Base-by-base conservation (phyloP, 352 stramenopile species). In the Phytophthora gonapodyides region DNA sequence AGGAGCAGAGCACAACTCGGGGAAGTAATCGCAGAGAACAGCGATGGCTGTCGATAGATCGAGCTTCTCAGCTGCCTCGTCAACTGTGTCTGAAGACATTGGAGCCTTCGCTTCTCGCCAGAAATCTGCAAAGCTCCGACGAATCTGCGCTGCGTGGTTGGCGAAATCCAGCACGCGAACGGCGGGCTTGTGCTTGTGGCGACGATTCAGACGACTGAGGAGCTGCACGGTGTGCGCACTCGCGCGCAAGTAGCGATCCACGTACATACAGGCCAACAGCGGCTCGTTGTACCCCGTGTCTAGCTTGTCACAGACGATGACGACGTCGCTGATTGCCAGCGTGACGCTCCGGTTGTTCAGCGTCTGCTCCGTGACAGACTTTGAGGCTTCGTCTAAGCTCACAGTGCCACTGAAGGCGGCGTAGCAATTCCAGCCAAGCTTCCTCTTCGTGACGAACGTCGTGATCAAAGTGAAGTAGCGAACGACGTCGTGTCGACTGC, bases 221-320 rank as follows among this genome's bases (percentile, higher is more conserved):
- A 94, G 67, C 57, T 94, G 86, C n/a, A 94, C 86, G 0, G 78
- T 89, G 24, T 89, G 83, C 1, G 75, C 68, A 17, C 71, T 85
- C 5, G 80, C 80, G 6, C 77, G 78, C 34, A 94, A 64, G 35
- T 86, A 82, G 10, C 86, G 82, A 57, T 94, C 86, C n/a, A 94
- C 82, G 56, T 92, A 94, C 83, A 94, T 93, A 19, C 75, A 83
- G 4, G 78, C 65, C 12, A 94, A 70, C 33, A 82, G 42, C 0
- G 86, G 84, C 37, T 94, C 84, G 47, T 91, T 94, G 73, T 91
- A 94, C 3, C 86, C 86, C 2, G 86, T 94, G 44, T 94, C 86
- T 7, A 94, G 80, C 49, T 94, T 94, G 50, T 94, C 86, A 69
- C 86, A 94, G 6, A 94, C 86, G 57, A 94, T 84, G 24, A 94